Conservation (phyloP, 768 basidiomycete genomes). For the Lactarius hatsudake region DNA sequence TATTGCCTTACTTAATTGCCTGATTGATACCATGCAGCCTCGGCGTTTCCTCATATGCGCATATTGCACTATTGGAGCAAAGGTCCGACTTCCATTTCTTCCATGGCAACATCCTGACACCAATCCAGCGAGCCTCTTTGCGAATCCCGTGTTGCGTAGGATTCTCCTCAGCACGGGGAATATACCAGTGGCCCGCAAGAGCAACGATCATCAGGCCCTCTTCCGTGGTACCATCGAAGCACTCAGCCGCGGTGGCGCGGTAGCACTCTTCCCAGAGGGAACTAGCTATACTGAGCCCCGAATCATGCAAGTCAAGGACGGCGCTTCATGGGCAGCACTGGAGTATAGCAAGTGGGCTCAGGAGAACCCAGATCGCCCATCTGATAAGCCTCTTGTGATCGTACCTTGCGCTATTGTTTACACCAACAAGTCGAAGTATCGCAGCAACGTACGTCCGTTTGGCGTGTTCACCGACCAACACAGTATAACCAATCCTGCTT, state of each 20-base stretch:
- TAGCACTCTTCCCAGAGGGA: conserved; percentile 94
- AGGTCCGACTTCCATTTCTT: conserved; percentile 44
- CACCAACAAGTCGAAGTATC: conserved; percentile 93
- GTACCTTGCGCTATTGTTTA: conserved; percentile 90
- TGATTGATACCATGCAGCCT: conserved; percentile 47
- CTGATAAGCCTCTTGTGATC: conserved; percentile 53
- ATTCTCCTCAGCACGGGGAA: conserved; percentile 90
- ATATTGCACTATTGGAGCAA: conserved; percentile 95
- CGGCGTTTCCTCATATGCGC: conserved; percentile 75
- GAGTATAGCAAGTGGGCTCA: conserved; percentile 84
- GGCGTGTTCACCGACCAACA: neutral
- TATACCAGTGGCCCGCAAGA: conserved; percentile 95
- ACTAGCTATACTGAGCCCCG: conserved; percentile 91
- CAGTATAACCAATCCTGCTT: neutral
- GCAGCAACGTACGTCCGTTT: conserved; percentile 66
- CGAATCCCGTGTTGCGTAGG: conserved; percentile 67
- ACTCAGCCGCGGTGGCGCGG: conserved; percentile 71
- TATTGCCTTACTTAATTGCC: conserved; percentile 26
- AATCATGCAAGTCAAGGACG: conserved; percentile 92
- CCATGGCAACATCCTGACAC: conserved; percentile 19
- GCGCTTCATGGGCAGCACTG: conserved; percentile 90
- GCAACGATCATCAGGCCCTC: conserved; percentile 83
- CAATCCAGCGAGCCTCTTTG: conserved; percentile 64
- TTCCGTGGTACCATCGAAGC: conserved; percentile 90
- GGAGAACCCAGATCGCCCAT: conserved; percentile 47